phyloP scores from a whole-genome alignment of 139 green algal species.

The Limnomonas spitsbergensis region DNA sequence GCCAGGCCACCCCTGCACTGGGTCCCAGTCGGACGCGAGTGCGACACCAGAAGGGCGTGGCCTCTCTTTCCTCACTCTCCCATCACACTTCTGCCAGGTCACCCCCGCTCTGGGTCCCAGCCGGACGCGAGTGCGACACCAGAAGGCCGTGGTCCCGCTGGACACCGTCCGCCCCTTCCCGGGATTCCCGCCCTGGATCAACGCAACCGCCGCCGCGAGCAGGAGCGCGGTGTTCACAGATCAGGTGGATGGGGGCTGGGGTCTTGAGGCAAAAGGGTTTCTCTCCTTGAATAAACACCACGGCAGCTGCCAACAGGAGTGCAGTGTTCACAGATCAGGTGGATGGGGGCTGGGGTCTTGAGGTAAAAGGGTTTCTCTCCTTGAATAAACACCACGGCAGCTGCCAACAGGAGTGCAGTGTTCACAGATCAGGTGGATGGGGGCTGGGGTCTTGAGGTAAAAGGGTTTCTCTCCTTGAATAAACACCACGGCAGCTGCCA shows the following conservation, averaged over 20 bases:
- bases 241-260: too few relatives aligned
- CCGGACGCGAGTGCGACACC: constrained; percentile 16
- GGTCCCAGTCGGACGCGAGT: too few relatives aligned
- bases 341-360: too few relatives aligned
- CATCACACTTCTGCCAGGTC: constrained; percentile 37
- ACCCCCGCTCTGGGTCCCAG: constrained; percentile 46
- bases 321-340: too few relatives aligned
- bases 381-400: not conserved
- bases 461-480: not conserved
- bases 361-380: too few relatives aligned
- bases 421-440: not conserved
- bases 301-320: too few relatives aligned
- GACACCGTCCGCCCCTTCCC: not conserved
- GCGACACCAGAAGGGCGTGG: too few relatives aligned
- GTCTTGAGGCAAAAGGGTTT: too few relatives aligned
- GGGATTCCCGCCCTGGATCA: not conserved
- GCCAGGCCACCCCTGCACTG: constrained; percentile 46
- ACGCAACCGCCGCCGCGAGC: not conserved
- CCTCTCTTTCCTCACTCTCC: too few relatives aligned
- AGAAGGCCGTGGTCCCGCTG: constrained; percentile 5
- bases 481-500: not conserved
- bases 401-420: not conserved
- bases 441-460: too few relatives aligned
- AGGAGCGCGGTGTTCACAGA: not conserved
- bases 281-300: too few relatives aligned